These are phyloP conservation scores for Parsonsia alboflavescens DNA, from an alignment of 257 asterid genomes.

Conservation along the genomic window DNA sequence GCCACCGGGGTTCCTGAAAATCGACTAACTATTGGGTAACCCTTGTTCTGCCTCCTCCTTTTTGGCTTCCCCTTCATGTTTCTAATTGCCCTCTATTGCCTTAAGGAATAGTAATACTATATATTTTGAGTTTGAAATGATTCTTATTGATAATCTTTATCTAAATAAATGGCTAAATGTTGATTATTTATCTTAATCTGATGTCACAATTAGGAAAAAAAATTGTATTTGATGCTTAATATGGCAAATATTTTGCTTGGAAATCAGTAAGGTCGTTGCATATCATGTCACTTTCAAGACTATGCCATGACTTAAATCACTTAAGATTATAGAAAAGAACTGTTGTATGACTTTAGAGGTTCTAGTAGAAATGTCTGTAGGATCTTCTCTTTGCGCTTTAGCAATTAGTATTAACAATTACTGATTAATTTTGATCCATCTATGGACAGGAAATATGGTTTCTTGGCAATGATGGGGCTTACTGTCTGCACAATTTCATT, in stretches of 20 bases:
- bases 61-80: background rate
- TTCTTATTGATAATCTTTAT: background rate
- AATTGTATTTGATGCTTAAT: background rate
- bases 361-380: background rate
- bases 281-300: background rate
- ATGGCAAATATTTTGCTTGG: background rate
- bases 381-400: background rate
- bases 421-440: background rate
- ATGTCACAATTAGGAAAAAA: no score
- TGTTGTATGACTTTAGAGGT: background rate
- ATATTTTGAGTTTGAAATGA: background rate
- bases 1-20: slow-evolving; percentile 66
- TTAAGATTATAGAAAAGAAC: background rate
- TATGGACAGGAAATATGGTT: slow-evolving; percentile 60
- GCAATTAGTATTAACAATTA: background rate
- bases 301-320: background rate
- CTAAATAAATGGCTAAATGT: background rate
- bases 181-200: no score
- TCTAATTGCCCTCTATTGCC: background rate
- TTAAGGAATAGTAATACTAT: no score
- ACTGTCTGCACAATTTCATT: slow-evolving; percentile 47
- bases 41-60: background rate
- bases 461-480: slow-evolving; percentile 52
- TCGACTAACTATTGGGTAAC: slow-evolving; percentile 62
- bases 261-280: background rate